Evolutionary conservation across 495 filamentous ascomycete genomes (phyloP).

Genomic region (Xylaria venustula): DNA sequence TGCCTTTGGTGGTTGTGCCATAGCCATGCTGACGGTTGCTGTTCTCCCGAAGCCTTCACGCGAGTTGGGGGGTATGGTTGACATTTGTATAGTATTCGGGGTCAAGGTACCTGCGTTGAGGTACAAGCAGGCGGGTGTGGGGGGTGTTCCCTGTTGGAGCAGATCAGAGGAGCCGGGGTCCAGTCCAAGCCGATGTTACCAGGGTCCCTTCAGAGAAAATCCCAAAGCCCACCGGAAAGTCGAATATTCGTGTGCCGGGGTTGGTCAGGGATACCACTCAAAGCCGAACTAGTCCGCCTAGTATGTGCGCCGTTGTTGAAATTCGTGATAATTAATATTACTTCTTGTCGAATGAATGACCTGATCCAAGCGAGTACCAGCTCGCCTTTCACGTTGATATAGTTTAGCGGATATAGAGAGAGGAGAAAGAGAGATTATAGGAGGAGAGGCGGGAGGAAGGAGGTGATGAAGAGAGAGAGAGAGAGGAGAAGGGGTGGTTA

Average conservation of each 20-base stretch:
- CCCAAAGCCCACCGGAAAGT: slow-evolving; percentile 27
- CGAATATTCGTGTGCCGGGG: slow-evolving; percentile 27
- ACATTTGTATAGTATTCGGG: slow-evolving; percentile 56
- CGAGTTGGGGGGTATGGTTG: slow-evolving; percentile 57
- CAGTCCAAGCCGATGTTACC: slow-evolving; percentile 33
- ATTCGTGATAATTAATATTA: slow-evolving; percentile 43
- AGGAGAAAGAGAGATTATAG: slow-evolving; percentile 17
- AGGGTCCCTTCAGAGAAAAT: slow-evolving; percentile 22
- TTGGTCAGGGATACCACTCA: slow-evolving; percentile 24
- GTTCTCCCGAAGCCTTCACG: slow-evolving; percentile 47
- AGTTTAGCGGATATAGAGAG: slow-evolving; percentile 22
- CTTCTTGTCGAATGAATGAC: slow-evolving; percentile 46
- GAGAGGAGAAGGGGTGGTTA: slow-evolving; percentile 33
- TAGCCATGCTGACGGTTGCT: slow-evolving; percentile 57
- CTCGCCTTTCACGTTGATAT: slow-evolving; percentile 49
- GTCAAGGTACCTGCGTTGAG: slow-evolving; percentile 42
- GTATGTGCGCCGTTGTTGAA: slow-evolving; percentile 19
- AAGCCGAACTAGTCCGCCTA: slow-evolving; percentile 11
- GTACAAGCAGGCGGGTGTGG: slow-evolving; percentile 40
- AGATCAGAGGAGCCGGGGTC: slow-evolving; percentile 32
- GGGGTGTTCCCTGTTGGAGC: slow-evolving; percentile 35
- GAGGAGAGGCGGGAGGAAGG: slow-evolving; percentile 16
- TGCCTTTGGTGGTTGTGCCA: slow-evolving; percentile 52
- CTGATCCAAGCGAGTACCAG: slow-evolving; percentile 53
- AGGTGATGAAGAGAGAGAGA: slow-evolving; percentile 36